These are phyloP conservation scores for Smallanthus sonchifolius DNA, from an alignment of 129 eudicot genomes.

Conservation along the genomic window DNA sequence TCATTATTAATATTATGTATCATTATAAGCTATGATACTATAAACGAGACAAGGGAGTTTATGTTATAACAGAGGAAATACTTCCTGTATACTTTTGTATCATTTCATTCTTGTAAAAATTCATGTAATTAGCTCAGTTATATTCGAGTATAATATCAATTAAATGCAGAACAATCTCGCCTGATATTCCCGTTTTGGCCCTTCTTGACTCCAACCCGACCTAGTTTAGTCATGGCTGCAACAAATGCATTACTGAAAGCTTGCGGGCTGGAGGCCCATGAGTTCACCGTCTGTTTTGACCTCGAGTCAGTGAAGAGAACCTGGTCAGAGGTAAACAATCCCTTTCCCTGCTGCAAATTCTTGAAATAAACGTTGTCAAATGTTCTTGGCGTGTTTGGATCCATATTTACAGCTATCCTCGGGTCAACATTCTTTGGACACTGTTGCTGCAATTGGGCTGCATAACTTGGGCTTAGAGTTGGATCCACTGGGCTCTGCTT, in stretches of 20 bases:
- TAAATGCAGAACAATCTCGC: conserved; percentile 55
- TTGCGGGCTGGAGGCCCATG: conserved; percentile 47
- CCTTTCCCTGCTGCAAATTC: conserved; percentile 63
- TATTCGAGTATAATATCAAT: conserved; percentile 23
- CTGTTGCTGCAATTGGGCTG: conserved; percentile 46
- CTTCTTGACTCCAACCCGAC: conserved; percentile 75
- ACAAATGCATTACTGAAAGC: conserved; percentile 55
- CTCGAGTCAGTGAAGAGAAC: conserved; percentile 63
- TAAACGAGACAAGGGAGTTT: not conserved
- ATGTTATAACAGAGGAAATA: not conserved
- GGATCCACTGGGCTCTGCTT: conserved; percentile 56
- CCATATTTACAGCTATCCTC: conserved; percentile 65
- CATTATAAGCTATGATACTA: not conserved
- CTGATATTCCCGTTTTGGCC: conserved; percentile 71
- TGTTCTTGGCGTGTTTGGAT: conserved; percentile 59
- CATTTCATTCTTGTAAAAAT: not conserved
- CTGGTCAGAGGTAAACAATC: conserved; percentile 82
- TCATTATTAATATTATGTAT: not conserved
- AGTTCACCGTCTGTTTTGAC: conserved; percentile 48
- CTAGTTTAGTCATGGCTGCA: conserved; percentile 69
- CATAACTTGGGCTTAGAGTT: conserved; percentile 53
- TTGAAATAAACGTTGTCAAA: conserved; percentile 69
- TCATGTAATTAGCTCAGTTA: not conserved
- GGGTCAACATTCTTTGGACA: conserved; percentile 82
- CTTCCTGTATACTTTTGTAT: not conserved